A percentile compares a stretch with the other conserved stretches of the same genome.
phyloP scores from a whole-genome alignment of 768 basidiomycete species.

The Fomitopsis pulvina region DNA sequence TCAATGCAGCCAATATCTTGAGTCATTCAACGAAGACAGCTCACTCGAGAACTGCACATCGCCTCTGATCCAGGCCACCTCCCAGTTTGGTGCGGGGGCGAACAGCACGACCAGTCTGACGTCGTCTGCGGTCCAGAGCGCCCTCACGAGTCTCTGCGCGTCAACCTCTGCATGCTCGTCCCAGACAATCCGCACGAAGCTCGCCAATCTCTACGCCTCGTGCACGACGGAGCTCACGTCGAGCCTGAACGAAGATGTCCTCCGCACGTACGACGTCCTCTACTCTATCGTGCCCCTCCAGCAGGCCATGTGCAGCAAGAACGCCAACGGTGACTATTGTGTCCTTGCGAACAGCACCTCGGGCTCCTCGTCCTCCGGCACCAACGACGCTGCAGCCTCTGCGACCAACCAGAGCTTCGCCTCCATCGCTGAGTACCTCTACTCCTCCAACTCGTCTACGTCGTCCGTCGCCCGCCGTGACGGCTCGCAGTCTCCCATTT shows the following conservation, averaged over 20 bases:
- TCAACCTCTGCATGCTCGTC: conserved; percentile 46
- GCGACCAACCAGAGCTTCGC: conserved; percentile 10
- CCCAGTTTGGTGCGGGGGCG: conserved; percentile 42
- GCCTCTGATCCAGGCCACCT: conserved; percentile 53
- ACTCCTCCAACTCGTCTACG: conserved; percentile 11
- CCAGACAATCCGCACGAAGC: conserved; percentile 48
- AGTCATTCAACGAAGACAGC: conserved; percentile 53
- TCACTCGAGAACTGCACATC: conserved; percentile 54
- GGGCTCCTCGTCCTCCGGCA: conserved; percentile 20
- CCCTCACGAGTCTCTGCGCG: conserved; percentile 53
- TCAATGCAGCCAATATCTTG: conserved; percentile 53
- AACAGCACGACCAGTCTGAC: conserved; percentile 28
- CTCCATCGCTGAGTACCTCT: conserved; percentile 22
- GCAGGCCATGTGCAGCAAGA: conserved; percentile 69
- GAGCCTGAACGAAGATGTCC: conserved; percentile 39
- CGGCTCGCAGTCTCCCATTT: conserved; percentile 27
- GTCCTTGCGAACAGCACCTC: conserved; percentile 32
- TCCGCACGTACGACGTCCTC: conserved; percentile 70
- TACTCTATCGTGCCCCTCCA: conserved; percentile 65
- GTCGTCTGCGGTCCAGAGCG: conserved; percentile 37
- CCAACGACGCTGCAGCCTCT: conserved; percentile 9
- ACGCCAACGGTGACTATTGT: conserved; percentile 67
- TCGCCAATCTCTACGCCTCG: conserved; percentile 61
- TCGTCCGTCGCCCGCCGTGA: conserved; percentile 15
- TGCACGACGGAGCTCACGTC: conserved; percentile 70